These are phyloP conservation scores for Oryza longistaminata DNA, from an alignment of 176 grass and related monocot genomes.

Conservation along the genomic window DNA sequence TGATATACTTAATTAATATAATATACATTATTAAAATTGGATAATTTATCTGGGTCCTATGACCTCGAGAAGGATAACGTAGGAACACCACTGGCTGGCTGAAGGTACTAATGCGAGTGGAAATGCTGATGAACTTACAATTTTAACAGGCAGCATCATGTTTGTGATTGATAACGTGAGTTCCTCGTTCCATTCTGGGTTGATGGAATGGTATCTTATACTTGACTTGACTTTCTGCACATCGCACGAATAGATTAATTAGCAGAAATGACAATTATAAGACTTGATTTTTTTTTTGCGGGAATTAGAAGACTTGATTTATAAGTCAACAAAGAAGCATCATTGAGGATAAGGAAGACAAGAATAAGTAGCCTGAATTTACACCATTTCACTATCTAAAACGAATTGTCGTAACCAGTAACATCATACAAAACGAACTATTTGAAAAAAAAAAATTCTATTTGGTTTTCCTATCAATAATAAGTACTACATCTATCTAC, in stretches of 20 bases:
- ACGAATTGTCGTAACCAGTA: not conserved
- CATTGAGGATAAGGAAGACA: not conserved
- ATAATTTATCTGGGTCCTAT: no score
- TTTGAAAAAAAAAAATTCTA: no score
- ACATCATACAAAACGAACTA: not conserved
- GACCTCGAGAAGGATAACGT: no score
- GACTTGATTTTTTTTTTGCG: no score
- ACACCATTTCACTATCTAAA: no score
- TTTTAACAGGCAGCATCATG: slow-evolving; percentile 49
- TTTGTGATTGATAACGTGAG: slow-evolving; percentile 66
- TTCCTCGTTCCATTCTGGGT: slow-evolving; percentile 74
- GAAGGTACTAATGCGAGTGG: not conserved
- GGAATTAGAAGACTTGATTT: no score
- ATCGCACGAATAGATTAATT: not conserved
- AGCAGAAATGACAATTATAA: no score
- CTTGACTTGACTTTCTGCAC: slow-evolving; percentile 64
- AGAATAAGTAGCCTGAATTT: not conserved
- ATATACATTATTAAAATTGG: no score
- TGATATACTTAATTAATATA: no score
- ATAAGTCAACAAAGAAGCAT: not conserved
- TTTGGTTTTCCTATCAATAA: no score
- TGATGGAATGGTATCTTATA: slow-evolving; percentile 48
- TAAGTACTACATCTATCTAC: no score
- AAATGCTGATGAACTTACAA: slow-evolving; percentile 47
- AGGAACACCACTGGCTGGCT: not conserved